Evolutionary conservation across 768 basidiomycete genomes (phyloP), one percentile per base, ranked within the genome.

Genomic region (Pleurotus giganteus): DNA sequence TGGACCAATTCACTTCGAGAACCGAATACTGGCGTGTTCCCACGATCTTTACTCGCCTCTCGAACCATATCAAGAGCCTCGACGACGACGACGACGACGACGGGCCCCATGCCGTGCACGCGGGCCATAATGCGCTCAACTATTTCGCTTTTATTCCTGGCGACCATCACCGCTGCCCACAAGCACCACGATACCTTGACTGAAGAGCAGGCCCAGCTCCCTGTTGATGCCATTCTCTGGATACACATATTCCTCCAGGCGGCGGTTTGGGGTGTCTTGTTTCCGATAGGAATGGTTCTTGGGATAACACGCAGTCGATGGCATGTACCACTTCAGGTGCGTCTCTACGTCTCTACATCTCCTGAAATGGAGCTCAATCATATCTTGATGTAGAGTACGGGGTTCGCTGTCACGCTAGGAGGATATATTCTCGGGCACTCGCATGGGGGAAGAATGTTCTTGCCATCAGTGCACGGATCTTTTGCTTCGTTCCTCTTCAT

Each of bases 251-350:
- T 77, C 28, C 67, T 96, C 11, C 94, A 97, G 61, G 82, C 79
- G 2, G 61, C 78, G 6, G 84, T 90, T 4, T 96, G 94, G 94
- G 92, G 91, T 3, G 62, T 96, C 2, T 64, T 94, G 28, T 97
- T 96, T 64, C 94, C 94, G 0, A 75, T 85, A 5, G 94, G 86
- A 26, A 89, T 89, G 88, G 84, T 90, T 0, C 69, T 90, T 3
- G 87, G 87, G 15, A 71, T 91, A 13, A 71, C 83, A n/a, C 77
- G 85, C 56, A 94, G 92, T 67, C 80, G 85, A 63, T 95, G 89
- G 86, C 94, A 97, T 67, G 92, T 94, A 41, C 94, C 94, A 4
- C 66, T 94, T 4, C 94, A 96, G 72, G 89, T 86, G 47, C 34
- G 77, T 63, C 21, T 42, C 24, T 50, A 24, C 59, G 34, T n/a